A percentile compares a stretch with the other conserved stretches of the same genome.
These are phyloP conservation scores for Elsinoe necatrix DNA, from an alignment of 2,329 filamentous ascomycete species.

Conservation along the genomic window DNA sequence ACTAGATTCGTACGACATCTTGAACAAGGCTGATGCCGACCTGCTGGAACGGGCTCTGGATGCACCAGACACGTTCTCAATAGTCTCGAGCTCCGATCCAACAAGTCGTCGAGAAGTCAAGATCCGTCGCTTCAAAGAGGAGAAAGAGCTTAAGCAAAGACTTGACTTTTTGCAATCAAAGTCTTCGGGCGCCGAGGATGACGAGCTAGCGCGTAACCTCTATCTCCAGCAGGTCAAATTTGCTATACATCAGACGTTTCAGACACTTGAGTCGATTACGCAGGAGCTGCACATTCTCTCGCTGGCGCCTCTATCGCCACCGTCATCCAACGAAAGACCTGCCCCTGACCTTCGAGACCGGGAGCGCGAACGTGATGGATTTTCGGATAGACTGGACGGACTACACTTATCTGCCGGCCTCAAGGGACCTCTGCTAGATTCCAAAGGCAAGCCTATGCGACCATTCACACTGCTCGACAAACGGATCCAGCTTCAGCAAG, in stretches of 20 bases:
- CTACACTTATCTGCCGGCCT: slow-evolving; percentile 46
- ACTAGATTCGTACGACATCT: slow-evolving; percentile 69
- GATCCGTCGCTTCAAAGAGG: slow-evolving; percentile 73
- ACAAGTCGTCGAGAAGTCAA: slow-evolving; percentile 69
- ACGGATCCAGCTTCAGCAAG: slow-evolving; percentile 64
- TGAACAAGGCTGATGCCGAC: slow-evolving; percentile 56
- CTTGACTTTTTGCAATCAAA: slow-evolving; percentile 62
- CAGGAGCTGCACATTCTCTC: slow-evolving; percentile 78
- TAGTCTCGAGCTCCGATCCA: slow-evolving; percentile 57
- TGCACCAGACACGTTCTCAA: slow-evolving; percentile 62
- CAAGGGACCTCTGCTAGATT: slow-evolving; percentile 65
- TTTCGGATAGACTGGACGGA: slow-evolving; percentile 66
- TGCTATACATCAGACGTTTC: slow-evolving; percentile 70
- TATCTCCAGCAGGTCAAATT: slow-evolving; percentile 68
- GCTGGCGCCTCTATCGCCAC: slow-evolving; percentile 53
- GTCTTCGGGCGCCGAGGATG: slow-evolving; percentile 59
- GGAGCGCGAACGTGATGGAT: slow-evolving; percentile 38
- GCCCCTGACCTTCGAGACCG: slow-evolving; percentile 42
- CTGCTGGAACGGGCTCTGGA: slow-evolving; percentile 67
- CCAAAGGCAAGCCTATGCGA: slow-evolving; percentile 73
- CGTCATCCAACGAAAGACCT: slow-evolving; percentile 32
- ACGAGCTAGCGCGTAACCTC: slow-evolving; percentile 71
- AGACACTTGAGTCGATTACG: slow-evolving; percentile 76
- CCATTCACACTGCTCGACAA: slow-evolving; percentile 81
- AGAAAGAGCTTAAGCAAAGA: slow-evolving; percentile 76